These are phyloP conservation scores for Solanum hybrid DNA, from an alignment of 305 asterid species.

Conservation along the genomic window DNA sequence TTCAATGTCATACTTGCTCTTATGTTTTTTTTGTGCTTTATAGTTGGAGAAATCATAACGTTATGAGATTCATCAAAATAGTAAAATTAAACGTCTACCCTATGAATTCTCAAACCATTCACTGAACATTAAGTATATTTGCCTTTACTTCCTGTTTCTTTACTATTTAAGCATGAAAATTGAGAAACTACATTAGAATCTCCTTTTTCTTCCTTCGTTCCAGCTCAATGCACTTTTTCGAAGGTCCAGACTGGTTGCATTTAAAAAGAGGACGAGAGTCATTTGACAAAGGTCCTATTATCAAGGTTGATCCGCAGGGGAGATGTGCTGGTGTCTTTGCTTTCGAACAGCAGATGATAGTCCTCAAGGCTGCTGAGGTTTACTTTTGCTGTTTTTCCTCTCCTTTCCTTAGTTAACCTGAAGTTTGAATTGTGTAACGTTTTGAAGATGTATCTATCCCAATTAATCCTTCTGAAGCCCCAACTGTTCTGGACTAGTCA, in stretches of 20 bases:
- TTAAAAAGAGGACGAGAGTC: conserved; percentile 81
- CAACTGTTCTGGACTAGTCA: neutral
- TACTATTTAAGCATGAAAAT: neutral
- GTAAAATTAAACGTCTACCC: neutral
- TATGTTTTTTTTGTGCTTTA: neutral
- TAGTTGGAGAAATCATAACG: neutral
- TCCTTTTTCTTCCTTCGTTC: conserved; percentile 18
- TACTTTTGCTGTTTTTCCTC: conserved; percentile 10
- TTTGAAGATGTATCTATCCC: neutral
- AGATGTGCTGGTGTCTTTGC: conserved; percentile 87
- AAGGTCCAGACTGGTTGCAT: conserved; percentile 90
- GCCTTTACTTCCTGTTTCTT: neutral
- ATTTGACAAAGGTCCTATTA: conserved; percentile 75
- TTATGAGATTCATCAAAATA: neutral
- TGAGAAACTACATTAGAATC: conserved; percentile 1
- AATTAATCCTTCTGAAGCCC: neutral
- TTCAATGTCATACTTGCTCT: neutral
- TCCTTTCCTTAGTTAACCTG: conserved; percentile 1
- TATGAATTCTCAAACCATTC: neutral
- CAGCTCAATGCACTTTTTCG: conserved; percentile 99
- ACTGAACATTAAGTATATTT: neutral
- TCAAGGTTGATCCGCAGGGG: conserved; percentile 90
- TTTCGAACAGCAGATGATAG: conserved; percentile 77
- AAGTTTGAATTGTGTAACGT: neutral
- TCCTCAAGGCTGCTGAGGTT: conserved; percentile 97